These are phyloP conservation scores for Calycina herbarum DNA, from an alignment of 2,329 filamentous ascomycete genomes.

Conservation along the genomic window DNA sequence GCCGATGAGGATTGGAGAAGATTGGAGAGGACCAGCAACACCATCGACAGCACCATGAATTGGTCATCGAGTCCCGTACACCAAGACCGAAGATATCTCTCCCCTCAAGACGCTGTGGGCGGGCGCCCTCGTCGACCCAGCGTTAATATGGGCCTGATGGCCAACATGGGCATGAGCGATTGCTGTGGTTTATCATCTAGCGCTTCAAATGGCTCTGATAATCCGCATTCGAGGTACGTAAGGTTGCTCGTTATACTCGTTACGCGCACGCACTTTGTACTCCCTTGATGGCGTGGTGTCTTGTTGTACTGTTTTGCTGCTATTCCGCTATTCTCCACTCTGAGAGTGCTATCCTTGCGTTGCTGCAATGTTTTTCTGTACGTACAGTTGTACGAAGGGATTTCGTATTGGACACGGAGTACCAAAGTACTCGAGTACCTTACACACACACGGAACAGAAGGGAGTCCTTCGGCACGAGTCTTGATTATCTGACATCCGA, in stretches of 20 bases:
- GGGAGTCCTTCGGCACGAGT: neutral
- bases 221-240: neutral
- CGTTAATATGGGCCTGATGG: neutral
- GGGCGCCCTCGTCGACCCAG: neutral
- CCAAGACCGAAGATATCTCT: slow-evolving; percentile 10
- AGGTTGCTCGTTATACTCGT: neutral
- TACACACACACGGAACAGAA: neutral
- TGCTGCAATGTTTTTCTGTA: neutral
- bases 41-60: neutral
- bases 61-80: neutral
- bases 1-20: neutral
- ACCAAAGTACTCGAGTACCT: neutral
- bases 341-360: neutral
- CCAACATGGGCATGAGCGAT: neutral
- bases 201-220: neutral
- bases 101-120: slow-evolving; percentile 8
- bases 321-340: neutral
- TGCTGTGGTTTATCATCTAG: neutral
- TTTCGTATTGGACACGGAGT: neutral
- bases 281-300: neutral
- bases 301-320: neutral
- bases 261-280: neutral
- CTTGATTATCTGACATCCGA: neutral
- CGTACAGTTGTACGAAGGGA: neutral
- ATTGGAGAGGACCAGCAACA: neutral